Evolutionary conservation across 257 asterid species (phyloP), one percentile per base, ranked within the genome.

Genomic region (Penstemon eatonii): DNA sequence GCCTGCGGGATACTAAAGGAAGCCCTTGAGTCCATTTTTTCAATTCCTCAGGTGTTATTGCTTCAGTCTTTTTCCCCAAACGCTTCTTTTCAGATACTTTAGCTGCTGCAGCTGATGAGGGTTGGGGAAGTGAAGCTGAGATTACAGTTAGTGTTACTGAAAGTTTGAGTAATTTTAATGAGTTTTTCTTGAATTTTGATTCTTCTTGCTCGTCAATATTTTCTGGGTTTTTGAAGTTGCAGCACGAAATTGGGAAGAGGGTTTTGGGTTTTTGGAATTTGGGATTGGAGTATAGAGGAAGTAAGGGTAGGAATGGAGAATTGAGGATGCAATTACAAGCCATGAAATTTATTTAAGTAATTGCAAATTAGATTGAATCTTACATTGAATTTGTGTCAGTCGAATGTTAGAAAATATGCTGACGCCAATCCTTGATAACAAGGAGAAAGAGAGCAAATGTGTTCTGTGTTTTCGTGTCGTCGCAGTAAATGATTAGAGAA

Each of bases 1-100:
- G 77, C 77, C 99, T 85, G 67, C 75, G 75, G 37, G 92, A 75
- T 63, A 93, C 92, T n/a, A 83, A 65, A 33, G 99, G 99, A 58
- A 93, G 89, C 56, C 96, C 97, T 62, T 83, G 80, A 11, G 89
- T 79, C 99, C 99, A 93, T 75, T 81, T 85, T 43, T 75, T 70
- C 77, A 88, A 47, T 53, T 90, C 92, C 77, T 90, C 87, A 4
- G 87, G 85, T 6, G 88, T 81, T 69, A 87, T 73, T 15, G 90
- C 79, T 55, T 87, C 96, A 0, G 74, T 18, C 60, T 73, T 80
- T 69, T 78, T 82, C 45, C 70, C 71, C 10, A 73, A 53, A 60
- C 78, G 80, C 77, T 68, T 81, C 79, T 44, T 68, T 54, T 85
- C 92, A 13, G 95, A 83, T 5, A 86, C 80, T 78, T 83, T 90